Evolutionary conservation across 2,329 filamentous ascomycete genomes (phyloP).

Genomic region (Aspergillus chevalieri): DNA sequence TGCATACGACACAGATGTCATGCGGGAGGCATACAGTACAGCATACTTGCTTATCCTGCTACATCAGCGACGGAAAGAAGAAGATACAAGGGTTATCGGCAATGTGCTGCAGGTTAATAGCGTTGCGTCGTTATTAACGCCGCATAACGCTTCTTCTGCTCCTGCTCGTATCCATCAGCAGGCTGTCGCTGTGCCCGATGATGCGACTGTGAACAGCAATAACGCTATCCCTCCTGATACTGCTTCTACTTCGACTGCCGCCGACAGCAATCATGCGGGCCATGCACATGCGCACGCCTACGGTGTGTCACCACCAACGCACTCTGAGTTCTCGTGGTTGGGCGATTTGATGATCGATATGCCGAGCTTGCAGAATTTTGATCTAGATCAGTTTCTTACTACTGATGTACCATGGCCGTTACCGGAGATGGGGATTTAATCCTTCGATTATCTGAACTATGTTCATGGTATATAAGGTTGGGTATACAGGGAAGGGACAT

Average conservation of each 20-base stretch:
- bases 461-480: not conserved
- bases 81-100: conserved; percentile 32
- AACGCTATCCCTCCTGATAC: not conserved
- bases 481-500: not conserved
- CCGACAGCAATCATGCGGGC: not conserved
- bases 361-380: conserved; percentile 39
- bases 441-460: not conserved
- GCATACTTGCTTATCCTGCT: conserved; percentile 50
- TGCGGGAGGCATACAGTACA: conserved; percentile 50
- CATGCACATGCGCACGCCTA: not conserved
- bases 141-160: not conserved
- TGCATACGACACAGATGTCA: conserved; percentile 43
- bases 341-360: conserved; percentile 42
- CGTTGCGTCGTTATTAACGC: conserved; percentile 16
- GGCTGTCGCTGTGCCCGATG: not conserved
- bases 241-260: not conserved
- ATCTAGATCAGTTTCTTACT: conserved; percentile 39
- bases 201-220: not conserved
- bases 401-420: conserved; percentile 24
- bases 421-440: conserved; percentile 22
- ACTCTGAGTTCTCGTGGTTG: conserved; percentile 38
- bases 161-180: not conserved
- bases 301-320: conserved; percentile 17
- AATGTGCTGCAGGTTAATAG: conserved; percentile 36
- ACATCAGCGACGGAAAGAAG: conserved; percentile 47